Evolutionary conservation across 2,329 filamentous ascomycete genomes (phyloP), one percentile per base, ranked within the genome.

Genomic region (Ceratocystis destructans): DNA sequence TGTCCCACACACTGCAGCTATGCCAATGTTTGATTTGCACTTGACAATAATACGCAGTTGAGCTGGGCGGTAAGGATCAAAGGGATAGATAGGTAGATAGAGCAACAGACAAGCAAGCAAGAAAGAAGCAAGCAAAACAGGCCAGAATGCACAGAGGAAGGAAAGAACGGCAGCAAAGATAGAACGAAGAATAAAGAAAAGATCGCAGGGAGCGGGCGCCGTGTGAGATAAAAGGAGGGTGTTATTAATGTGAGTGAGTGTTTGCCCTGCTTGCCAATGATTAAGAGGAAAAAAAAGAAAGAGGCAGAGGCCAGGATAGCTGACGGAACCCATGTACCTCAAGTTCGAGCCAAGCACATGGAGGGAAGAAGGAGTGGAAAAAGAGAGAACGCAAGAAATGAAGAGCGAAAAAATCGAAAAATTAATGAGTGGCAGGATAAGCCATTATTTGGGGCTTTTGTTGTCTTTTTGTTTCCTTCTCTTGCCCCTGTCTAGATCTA

Each of bases 191-290:
- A 57, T 5, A 57, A 57, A 31, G 25, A 10, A 31, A 17, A 8
- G 10, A 28, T 57, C 28, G 53, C 53, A 57, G 53, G 53, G 53
- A 33, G 53, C 15, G 53, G 53, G 53, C 53, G 53, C 22, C 25
- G 53, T 57, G 53, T 57, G 33, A 33, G 53, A 57, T 57, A 57
- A 57, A 57, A 57, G 53, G 53, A 57, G 53, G 33, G 33, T 33
- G 33, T 8, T 33, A 10, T 20, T 33, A 57, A 57, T 31, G 31
- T 57, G 53, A 31, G 28, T 28, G 10, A 6, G 8, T 57, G 46
- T 50, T 50, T 22, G 6, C 46, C 20, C 22, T 7, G 46, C 46
- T 50, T 22, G 20, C 22, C 6, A 50, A 50, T 50, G 3, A 46
- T 22, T 33, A 33, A 22, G 22, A 50, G 7, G 46, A 22, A 22